Percentiles rank a stretch among this genome's conserved stretches.
phyloP scores from a whole-genome alignment of 2,329 filamentous ascomycete genomes.

The Trichophyton schoenleinii region DNA sequence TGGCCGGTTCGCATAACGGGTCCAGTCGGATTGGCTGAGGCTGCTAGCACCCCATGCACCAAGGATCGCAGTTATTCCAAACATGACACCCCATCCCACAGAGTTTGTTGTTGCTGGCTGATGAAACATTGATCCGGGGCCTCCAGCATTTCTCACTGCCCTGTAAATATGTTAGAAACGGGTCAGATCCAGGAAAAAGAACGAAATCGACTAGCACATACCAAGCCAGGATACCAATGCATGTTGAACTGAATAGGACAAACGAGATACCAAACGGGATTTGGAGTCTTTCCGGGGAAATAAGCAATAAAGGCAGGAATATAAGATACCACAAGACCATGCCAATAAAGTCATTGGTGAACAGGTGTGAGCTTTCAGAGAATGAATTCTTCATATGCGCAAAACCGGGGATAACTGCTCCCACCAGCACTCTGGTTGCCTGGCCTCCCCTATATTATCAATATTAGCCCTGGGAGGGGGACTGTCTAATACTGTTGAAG shows the following conservation, averaged over 20 bases:
- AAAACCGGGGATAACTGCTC: constrained; percentile 16
- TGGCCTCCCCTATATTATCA: constrained; percentile 3
- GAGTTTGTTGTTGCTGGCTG: constrained; percentile 9
- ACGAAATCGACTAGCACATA: not conserved
- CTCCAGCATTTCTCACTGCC: constrained; percentile 3
- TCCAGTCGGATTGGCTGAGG: constrained; percentile 37
- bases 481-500: constrained; percentile 13
- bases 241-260: constrained; percentile 5
- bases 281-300: constrained; percentile 27
- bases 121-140: constrained; percentile 7
- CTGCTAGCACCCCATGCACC: constrained; percentile 34
- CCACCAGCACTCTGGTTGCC: constrained; percentile 7
- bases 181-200: not conserved
- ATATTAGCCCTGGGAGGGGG: not conserved
- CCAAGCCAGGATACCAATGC: constrained; percentile 1
- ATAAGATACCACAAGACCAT: constrained; percentile 29
- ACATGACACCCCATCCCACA: constrained; percentile 27
- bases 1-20: constrained; percentile 28
- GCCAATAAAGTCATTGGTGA: constrained; percentile 25
- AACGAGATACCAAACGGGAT: constrained; percentile 8
- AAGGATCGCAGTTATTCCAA: constrained; percentile 32
- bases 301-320: constrained; percentile 31
- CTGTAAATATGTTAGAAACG: not conserved
- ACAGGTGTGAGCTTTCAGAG: constrained; percentile 22
- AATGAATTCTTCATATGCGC: constrained; percentile 26